phyloP scores from a whole-genome alignment of 805 yeast genomes.

The Ogataea ramenticola region DNA sequence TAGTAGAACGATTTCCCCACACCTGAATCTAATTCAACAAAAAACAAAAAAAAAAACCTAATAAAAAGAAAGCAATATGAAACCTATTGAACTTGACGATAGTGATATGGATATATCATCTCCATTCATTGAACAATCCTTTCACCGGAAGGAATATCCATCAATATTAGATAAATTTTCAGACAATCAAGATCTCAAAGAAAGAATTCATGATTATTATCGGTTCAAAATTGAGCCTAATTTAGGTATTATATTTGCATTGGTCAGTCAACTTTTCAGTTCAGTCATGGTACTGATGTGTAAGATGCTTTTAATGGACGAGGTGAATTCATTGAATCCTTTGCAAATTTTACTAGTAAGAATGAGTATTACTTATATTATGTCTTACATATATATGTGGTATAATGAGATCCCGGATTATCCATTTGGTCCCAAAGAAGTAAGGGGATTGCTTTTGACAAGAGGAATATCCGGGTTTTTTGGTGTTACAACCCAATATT shows the following conservation, averaged over 20 bases:
- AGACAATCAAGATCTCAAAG: not conserved
- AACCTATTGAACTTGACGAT: no score
- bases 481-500: constrained; percentile 78
- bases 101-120: no score
- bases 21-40: no score
- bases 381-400: constrained; percentile 51
- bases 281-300: constrained; percentile 72
- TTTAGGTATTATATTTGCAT: constrained; percentile 49
- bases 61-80: no score
- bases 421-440: constrained; percentile 61
- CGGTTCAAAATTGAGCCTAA: constrained; percentile 23
- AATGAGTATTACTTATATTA: constrained; percentile 62
- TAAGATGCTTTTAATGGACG: constrained; percentile 63
- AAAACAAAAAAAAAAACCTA: no score
- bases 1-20: no score
- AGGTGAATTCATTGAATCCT: constrained; percentile 61
- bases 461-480: constrained; percentile 72
- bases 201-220: not conserved
- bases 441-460: constrained; percentile 44
- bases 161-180: no score
- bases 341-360: constrained; percentile 71
- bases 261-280: constrained; percentile 65
- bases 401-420: constrained; percentile 42
- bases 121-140: no score
- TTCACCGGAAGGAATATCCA: no score